phyloP scores from a whole-genome alignment of 2,329 filamentous ascomycete genomes.

The Dactylellina leptospora region DNA sequence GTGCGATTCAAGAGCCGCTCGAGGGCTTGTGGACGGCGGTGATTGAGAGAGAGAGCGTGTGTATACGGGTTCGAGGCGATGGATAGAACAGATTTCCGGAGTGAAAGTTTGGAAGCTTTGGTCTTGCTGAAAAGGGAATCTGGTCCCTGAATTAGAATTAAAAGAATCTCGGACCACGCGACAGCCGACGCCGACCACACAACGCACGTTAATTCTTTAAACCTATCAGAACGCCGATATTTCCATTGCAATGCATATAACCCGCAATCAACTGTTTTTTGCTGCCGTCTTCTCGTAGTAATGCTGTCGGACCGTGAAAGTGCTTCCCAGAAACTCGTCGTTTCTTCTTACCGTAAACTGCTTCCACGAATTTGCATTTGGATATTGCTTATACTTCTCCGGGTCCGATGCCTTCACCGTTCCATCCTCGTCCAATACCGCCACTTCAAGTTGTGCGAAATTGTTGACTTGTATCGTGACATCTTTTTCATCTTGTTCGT shows the following conservation, averaged over 20 bases:
- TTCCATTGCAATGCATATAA: neutral
- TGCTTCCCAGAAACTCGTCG: conserved; percentile 47
- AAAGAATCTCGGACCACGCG: conserved; percentile 42
- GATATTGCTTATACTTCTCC: conserved; percentile 49
- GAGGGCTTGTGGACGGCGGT: no score
- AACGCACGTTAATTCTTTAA: conserved; percentile 2
- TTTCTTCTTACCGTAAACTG: conserved; percentile 41
- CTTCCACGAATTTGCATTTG: conserved; percentile 45
- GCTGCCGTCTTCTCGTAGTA: conserved; percentile 47
- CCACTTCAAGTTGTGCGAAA: conserved; percentile 41
- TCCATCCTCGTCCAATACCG: conserved; percentile 46
- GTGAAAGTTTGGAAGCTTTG: conserved; percentile 3
- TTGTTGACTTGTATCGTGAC: conserved; percentile 32
- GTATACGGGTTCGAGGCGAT: no score
- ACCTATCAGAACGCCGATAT: neutral
- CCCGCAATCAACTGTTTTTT: neutral
- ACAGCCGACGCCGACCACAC: conserved; percentile 47
- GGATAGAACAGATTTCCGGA: conserved; percentile 43
- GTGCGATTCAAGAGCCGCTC: no score
- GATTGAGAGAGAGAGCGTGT: conserved; percentile 60
- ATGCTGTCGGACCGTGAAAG: conserved; percentile 36
- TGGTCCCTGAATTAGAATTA: conserved; percentile 23
- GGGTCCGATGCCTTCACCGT: conserved; percentile 43
- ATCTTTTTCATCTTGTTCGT: conserved; percentile 12
- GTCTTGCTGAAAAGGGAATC: conserved; percentile 42